Evolutionary conservation across 805 yeast genomes (phyloP).

Genomic region (Suhomyces kilbournensis): DNA sequence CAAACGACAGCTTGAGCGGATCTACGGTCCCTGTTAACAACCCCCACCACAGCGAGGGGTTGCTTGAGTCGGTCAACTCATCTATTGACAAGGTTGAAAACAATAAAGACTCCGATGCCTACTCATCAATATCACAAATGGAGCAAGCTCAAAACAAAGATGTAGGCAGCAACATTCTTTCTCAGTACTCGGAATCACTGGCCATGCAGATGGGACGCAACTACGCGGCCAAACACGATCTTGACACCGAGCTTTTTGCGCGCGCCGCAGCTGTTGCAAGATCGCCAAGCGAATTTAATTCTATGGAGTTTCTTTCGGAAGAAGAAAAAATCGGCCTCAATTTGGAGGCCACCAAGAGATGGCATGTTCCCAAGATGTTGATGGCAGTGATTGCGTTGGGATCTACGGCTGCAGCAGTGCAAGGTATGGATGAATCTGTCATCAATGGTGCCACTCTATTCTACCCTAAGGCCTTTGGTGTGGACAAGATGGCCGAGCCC

Average conservation of each 20-base stretch:
- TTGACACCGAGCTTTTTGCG: constrained; percentile 60
- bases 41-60: constrained; percentile 7
- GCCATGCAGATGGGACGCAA: constrained; percentile 69
- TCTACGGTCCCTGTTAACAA: not conserved
- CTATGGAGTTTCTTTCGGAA: constrained; percentile 48
- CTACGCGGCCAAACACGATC: constrained; percentile 53
- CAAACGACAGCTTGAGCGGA: not conserved
- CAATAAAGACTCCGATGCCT: constrained; percentile 13
- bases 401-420: constrained; percentile 68
- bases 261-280: constrained; percentile 60
- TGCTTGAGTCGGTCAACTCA: constrained; percentile 12
- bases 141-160: constrained; percentile 22
- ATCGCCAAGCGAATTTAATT: constrained; percentile 53
- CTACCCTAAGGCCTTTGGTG: constrained; percentile 55
- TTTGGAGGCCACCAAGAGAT: constrained; percentile 40
- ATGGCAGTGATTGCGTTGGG: constrained; percentile 56
- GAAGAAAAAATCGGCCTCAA: constrained; percentile 49
- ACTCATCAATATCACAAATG: constrained; percentile 15
- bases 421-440: constrained; percentile 75
- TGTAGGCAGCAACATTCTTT: constrained; percentile 42
- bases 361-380: constrained; percentile 48
- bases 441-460: constrained; percentile 64
- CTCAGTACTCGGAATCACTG: constrained; percentile 59
- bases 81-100: constrained; percentile 11
- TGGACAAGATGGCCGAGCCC: constrained; percentile 39